These are phyloP conservation scores for Cymbopogon flexuosus DNA, from an alignment of 202 grass and related monocot genomes.

Conservation along the genomic window DNA sequence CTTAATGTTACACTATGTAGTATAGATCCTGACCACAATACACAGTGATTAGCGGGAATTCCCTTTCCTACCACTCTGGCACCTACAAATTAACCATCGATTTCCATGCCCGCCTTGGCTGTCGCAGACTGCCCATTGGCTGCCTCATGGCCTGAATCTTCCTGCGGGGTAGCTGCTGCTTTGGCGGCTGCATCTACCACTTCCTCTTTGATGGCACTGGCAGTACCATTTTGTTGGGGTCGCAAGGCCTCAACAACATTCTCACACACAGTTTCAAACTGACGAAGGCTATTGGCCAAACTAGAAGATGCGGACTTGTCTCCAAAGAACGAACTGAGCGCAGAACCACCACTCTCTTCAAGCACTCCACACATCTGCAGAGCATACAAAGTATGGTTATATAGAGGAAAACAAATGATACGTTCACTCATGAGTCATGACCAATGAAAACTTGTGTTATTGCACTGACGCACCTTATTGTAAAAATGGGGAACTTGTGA, in stretches of 20 bases:
- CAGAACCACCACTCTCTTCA: constrained; percentile 47
- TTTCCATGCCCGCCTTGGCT: constrained; percentile 17
- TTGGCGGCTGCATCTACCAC: constrained; percentile 3
- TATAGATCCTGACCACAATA: background rate
- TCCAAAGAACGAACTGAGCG: constrained; percentile 60
- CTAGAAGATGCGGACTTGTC: constrained; percentile 48
- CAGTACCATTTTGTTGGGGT: constrained; percentile 34
- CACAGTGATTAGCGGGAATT: background rate
- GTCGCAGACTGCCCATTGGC: background rate
- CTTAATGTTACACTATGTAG: background rate
- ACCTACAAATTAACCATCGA: constrained; percentile 26
- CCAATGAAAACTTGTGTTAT: background rate
- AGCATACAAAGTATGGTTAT: background rate
- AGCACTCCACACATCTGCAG: constrained; percentile 75
- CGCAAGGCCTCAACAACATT: constrained; percentile 47
- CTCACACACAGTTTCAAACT: constrained; percentile 52
- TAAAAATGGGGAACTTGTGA: constrained; percentile 58
- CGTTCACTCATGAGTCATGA: background rate
- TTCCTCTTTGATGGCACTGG: constrained; percentile 22
- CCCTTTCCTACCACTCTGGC: background rate
- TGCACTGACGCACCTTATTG: constrained; percentile 61
- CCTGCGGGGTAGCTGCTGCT: background rate
- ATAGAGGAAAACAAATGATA: background rate
- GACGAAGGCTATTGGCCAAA: constrained; percentile 48
- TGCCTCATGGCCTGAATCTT: background rate